These are phyloP conservation scores for Parathielavia hyrcaniae DNA, from an alignment of 495 filamentous ascomycete species.

Conservation along the genomic window DNA sequence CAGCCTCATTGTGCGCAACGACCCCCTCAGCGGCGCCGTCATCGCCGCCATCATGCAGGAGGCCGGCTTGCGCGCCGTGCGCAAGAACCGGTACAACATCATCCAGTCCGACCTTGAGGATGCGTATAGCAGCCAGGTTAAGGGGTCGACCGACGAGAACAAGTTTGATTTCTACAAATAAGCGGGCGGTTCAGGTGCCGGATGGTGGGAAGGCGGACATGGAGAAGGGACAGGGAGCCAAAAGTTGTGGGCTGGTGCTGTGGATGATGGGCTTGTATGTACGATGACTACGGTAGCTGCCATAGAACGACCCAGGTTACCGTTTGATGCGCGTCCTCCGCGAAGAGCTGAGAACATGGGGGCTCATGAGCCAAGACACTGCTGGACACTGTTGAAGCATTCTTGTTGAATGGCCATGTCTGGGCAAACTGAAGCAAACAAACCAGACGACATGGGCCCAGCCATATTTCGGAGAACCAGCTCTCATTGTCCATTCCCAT, in stretches of 20 bases:
- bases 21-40: constrained; percentile 87
- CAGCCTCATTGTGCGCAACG: constrained; percentile 89
- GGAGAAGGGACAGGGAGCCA: not conserved
- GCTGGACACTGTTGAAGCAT: not conserved
- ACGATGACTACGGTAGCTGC: constrained; percentile 8
- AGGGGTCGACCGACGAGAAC: constrained; percentile 73
- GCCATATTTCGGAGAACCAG: not conserved
- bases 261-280: not conserved
- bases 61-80: constrained; percentile 86
- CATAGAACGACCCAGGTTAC: constrained; percentile 11
- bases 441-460: not conserved
- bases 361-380: not conserved
- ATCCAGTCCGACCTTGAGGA: constrained; percentile 94
- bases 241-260: not conserved
- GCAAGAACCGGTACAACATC: constrained; percentile 98
- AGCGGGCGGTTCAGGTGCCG: not conserved
- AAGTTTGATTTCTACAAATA: constrained; percentile 69
- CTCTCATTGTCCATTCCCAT: not conserved
- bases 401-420: not conserved
- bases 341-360: not conserved
- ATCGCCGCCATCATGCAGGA: constrained; percentile 99
- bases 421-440: not conserved
- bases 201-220: not conserved
- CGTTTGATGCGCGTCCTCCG: not conserved
- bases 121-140: constrained; percentile 92